These are phyloP conservation scores for Colletotrichum agaves DNA, from an alignment of 2,329 filamentous ascomycete species.

Conservation along the genomic window DNA sequence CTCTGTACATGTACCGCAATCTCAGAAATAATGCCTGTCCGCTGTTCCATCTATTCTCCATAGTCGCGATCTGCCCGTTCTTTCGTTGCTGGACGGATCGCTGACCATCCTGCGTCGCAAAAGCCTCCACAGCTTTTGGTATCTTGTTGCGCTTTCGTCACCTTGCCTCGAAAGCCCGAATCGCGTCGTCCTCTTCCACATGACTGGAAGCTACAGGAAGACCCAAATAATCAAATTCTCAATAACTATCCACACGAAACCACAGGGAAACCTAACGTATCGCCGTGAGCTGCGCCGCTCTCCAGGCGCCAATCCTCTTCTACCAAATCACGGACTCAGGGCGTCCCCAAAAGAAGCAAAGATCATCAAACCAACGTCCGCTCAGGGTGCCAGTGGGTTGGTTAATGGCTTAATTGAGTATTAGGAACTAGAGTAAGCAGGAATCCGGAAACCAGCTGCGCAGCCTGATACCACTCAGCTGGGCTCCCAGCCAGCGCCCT, in stretches of 20 bases:
- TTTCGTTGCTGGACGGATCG: slow-evolving; percentile 11
- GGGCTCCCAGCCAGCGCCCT: too few relatives aligned
- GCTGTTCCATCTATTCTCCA: not conserved
- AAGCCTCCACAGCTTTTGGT: not conserved
- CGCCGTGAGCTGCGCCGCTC: not conserved
- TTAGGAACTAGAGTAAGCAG: too few relatives aligned
- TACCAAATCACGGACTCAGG: not conserved
- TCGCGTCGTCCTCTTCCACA: too few relatives aligned
- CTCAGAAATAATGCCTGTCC: too few relatives aligned
- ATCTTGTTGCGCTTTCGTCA: not conserved
- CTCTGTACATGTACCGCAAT: not conserved
- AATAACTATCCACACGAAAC: not conserved
- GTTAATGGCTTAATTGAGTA: too few relatives aligned
- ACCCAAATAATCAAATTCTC: not conserved
- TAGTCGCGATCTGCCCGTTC: slow-evolving; percentile 21
- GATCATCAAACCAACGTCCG: not conserved
- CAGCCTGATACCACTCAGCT: too few relatives aligned
- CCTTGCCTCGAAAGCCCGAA: not conserved
- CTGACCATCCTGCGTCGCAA: not conserved
- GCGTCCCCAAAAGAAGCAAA: slow-evolving; percentile 8
- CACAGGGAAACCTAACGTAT: too few relatives aligned
- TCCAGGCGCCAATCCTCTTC: not conserved
- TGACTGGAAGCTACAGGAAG: not conserved
- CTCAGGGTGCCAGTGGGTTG: not conserved
- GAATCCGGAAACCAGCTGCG: too few relatives aligned